A percentile compares a stretch with the other conserved stretches of the same genome.
Conservation (phyloP, 805 yeast species). For the Ogataea siamensis region DNA sequence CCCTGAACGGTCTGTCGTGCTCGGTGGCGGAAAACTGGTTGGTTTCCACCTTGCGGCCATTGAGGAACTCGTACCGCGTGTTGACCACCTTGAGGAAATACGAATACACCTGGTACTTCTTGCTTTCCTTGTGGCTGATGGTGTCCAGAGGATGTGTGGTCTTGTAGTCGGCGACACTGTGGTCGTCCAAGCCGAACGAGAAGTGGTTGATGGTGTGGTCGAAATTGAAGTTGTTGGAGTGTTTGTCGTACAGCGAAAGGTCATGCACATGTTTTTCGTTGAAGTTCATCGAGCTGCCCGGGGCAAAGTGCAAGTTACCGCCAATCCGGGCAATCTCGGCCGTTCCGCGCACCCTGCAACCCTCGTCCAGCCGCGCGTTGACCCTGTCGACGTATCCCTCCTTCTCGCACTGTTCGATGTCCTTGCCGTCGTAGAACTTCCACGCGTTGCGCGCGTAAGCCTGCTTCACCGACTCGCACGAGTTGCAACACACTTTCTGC, state of each 20-base stretch:
- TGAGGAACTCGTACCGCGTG: slow-evolving; percentile 73
- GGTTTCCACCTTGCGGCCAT: slow-evolving; percentile 59
- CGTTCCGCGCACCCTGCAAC: slow-evolving; percentile 82
- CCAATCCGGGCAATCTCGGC: slow-evolving; percentile 80
- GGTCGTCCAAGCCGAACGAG: slow-evolving; percentile 69
- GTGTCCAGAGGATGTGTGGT: slow-evolving; percentile 72
- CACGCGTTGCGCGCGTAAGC: slow-evolving; percentile 79
- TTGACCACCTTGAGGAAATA: slow-evolving; percentile 90
- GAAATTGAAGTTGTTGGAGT: slow-evolving; percentile 61
- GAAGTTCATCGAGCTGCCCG: slow-evolving; percentile 72
- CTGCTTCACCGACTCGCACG: slow-evolving; percentile 74
- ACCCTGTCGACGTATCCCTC: slow-evolving; percentile 79
- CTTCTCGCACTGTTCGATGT: slow-evolving; percentile 84
- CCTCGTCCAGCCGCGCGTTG: slow-evolving; percentile 64
- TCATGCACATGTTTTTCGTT: slow-evolving; percentile 79
- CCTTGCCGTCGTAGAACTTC: slow-evolving; percentile 88
- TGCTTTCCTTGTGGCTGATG: slow-evolving; percentile 36
- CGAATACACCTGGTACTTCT: slow-evolving; percentile 62
- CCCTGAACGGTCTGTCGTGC: slow-evolving; percentile 80
- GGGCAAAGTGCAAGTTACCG: slow-evolving; percentile 94
- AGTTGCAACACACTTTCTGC: slow-evolving; percentile 70
- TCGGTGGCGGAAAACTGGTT: slow-evolving; percentile 87
- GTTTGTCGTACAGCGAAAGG: slow-evolving; percentile 62
- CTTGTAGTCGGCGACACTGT: slow-evolving; percentile 29
- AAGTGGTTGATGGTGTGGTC: slow-evolving; percentile 77